phyloP scores from a whole-genome alignment of 139 green algal genomes.

The Chlorella sorokiniana region DNA sequence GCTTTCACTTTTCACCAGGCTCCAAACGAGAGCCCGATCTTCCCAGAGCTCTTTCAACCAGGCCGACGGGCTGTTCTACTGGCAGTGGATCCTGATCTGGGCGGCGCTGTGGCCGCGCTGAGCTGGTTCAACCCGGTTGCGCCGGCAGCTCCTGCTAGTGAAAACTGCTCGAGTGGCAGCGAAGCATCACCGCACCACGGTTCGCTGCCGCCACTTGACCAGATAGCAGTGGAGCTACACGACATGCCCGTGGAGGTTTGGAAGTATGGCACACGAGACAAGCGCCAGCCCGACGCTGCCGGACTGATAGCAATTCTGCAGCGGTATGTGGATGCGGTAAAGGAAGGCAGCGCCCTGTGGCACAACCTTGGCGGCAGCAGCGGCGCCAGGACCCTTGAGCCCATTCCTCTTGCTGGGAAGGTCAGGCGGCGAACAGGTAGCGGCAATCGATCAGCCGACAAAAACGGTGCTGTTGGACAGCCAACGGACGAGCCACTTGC shows the following conservation, averaged over 20 bases:
- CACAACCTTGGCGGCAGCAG: neutral
- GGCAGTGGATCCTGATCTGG: slow-evolving; percentile 66
- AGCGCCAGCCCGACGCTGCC: slow-evolving; percentile 18
- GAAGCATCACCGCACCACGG: neutral
- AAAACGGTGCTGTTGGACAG: no score
- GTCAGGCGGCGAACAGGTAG: no score
- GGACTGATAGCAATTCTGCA: slow-evolving; percentile 38
- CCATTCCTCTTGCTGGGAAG: neutral
- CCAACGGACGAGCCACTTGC: no score
- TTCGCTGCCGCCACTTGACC: neutral
- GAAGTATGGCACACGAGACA: slow-evolving; percentile 27
- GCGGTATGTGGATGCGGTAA: neutral
- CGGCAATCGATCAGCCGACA: no score
- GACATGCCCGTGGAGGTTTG: slow-evolving; percentile 61
- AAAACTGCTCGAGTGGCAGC: neutral
- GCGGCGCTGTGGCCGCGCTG: slow-evolving; percentile 59
- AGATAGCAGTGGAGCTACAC: slow-evolving; percentile 37
- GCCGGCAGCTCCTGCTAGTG: neutral
- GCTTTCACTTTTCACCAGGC: neutral
- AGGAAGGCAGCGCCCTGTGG: neutral
- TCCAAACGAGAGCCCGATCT: neutral
- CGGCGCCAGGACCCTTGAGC: neutral
- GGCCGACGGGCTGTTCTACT: slow-evolving; percentile 48
- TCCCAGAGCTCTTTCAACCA: slow-evolving; percentile 36
- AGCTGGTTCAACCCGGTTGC: slow-evolving; percentile 24